Base-by-base conservation (phyloP, 495 filamentous ascomycete species). In the Talaromyces nanjingensis region DNA sequence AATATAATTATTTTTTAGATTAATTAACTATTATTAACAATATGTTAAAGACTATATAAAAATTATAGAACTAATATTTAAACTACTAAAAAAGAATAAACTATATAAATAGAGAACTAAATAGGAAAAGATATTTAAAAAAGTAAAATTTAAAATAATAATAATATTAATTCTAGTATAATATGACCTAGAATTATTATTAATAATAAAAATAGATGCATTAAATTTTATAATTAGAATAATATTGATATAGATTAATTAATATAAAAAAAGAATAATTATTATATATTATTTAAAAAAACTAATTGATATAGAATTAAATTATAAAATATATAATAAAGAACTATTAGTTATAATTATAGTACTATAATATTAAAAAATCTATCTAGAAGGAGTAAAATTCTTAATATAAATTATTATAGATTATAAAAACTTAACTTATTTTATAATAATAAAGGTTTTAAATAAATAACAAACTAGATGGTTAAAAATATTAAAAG, bases 131-230 rank as follows among this genome's bases (percentile, higher is more conserved):
- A n/a, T n/a, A n/a, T n/a, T n/a, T n/a, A n/a, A n/a, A n/a, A n/a
- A n/a, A n/a, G n/a, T n/a, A n/a, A n/a, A n/a, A n/a, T n/a, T n/a
- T 22, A 71, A 1, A 42, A 42, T 42, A 42, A 42, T 42, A 42
- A 42, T 42, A 42, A 42, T 42, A 42, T 42, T 42, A 7, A 42
- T 42, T 7, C 14, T 42, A 42, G 14, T 42, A 42, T 42, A 42
- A 42, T 42, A 42, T 14, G 14, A 42, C 14, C 37, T 42, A 42
- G 37, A 42, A 42, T 42, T 42, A 42, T 42, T 42, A 42, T 7
- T 42, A 7, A 42, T 42, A 42, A 42, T 42, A 42, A 45, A 71
- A 61, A 71, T 69, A 16, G 60, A 72, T 52, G 55, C 65, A 3
- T 69, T 53, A 6, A 47, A 66, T 34, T 66, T 62, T 27, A 52